Percentiles rank a stretch among this genome's conserved stretches.
These are phyloP conservation scores for Xylaria hypoxylon DNA, from an alignment of 2,329 filamentous ascomycete genomes.

Conservation along the genomic window DNA sequence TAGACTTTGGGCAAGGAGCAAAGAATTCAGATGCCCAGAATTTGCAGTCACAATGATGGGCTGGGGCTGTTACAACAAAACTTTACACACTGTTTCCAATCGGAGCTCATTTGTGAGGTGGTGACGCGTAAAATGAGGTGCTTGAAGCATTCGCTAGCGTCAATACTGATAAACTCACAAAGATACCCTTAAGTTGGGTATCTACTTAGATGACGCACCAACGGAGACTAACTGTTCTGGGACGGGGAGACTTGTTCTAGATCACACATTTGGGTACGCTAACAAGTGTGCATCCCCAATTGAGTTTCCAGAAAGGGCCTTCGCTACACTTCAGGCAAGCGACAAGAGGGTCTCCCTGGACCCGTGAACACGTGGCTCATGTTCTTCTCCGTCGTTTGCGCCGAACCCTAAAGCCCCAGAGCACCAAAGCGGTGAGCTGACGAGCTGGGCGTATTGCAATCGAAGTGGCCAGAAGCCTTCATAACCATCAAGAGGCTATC, in stretches of 20 bases:
- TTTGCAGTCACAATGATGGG: background rate
- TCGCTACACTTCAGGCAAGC: constrained; percentile 14
- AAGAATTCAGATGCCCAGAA: constrained; percentile 4
- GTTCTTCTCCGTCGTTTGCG: background rate
- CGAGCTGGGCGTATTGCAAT: background rate
- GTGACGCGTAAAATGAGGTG: background rate
- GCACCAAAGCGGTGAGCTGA: background rate
- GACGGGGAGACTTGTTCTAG: constrained; percentile 26
- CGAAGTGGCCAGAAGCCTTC: background rate
- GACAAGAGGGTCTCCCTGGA: background rate
- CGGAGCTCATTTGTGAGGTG: background rate
- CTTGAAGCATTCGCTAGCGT: background rate
- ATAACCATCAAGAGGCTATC: background rate
- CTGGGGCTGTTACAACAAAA: constrained; percentile 6
- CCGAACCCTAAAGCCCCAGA: background rate
- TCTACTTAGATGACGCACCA: constrained; percentile 16
- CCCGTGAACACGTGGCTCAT: constrained; percentile 27
- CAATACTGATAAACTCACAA: constrained; percentile 12
- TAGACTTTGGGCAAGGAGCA: background rate
- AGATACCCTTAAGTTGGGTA: constrained; percentile 1
- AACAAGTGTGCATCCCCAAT: constrained; percentile 5
- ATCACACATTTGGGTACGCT: constrained; percentile 30
- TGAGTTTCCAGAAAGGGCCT: constrained; percentile 12
- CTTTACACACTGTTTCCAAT: background rate
- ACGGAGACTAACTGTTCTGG: constrained; percentile 28